Conservation (phyloP, 768 basidiomycete species). For the Termitomyces sp. region DNA sequence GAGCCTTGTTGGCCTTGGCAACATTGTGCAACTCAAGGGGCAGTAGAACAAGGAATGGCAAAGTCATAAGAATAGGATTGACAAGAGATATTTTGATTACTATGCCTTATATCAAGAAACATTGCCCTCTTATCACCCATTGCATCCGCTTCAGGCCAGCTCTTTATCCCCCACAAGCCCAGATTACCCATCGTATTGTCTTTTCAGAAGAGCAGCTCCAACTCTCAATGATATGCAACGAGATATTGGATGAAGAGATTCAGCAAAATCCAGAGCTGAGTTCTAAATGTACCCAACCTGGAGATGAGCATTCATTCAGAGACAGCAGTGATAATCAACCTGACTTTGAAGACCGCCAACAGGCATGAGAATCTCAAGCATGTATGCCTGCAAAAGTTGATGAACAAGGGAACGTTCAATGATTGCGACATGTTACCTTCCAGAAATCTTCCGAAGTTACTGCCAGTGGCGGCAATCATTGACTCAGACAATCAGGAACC, state of each 20-base stretch:
- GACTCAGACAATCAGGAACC: not conserved
- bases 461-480: no score
- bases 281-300: no score
- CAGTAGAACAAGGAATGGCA: no score
- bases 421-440: not conserved
- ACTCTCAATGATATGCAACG: not conserved
- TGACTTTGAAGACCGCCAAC: not conserved
- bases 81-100: not conserved
- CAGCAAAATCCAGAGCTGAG: not conserved
- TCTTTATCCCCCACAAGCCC: not conserved
- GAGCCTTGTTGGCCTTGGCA: no score
- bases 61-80: not conserved
- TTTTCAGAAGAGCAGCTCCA: not conserved
- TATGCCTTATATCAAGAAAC: slow-evolving; percentile 1
- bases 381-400: not conserved
- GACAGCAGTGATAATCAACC: not conserved
- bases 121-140: not conserved
- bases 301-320: not conserved
- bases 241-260: not conserved
- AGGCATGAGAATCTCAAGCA: not conserved
- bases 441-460: not conserved
- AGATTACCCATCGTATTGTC: not conserved
- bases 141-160: not conserved
- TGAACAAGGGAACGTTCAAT: not conserved
- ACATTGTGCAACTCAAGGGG: not conserved